Base-by-base conservation (phyloP, 139 green algal species). In the Chlamydomonas sphaeroides region DNA sequence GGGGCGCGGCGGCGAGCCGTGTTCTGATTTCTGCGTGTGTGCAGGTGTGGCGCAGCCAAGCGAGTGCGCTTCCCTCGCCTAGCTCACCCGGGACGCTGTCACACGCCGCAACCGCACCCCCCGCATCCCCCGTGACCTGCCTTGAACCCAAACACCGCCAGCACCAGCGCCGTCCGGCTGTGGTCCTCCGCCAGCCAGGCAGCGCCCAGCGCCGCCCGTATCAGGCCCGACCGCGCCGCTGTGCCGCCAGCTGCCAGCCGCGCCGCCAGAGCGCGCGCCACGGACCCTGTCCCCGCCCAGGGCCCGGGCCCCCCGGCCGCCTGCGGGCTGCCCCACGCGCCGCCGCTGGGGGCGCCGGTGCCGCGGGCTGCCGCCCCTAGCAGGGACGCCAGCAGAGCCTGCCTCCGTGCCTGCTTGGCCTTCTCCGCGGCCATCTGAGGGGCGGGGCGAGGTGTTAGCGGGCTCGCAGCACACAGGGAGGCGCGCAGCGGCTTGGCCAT, bases 111-210 rank as follows among this genome's bases (percentile, higher is more conserved):
- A n/a, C n/a, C n/a, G n/a, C n/a, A 28, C 20, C 53, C 17, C 53
- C 21, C 20, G 53, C 53, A 30, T 62, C 21, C 20, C 11, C 5
- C 5, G 53, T 62, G 53, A 10, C 86, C 0, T 67, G 93, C 94
- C 91, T 98, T 98, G 93, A 97, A 98, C 17, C 86, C 93, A 87
- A 98, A 98, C 26, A 98, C 93, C 2, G 90, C 87, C n/a, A 96
- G 83, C 35, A 98, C 95, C 63, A 98, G 89, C 1, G 90, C 87
- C 38, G 72, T 92, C 45, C 91, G 89, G 6, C 86, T 73, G 85
- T 97, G 89, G 70, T 97, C 94, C 10, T 90, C 82, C 28, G 89
- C 74, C 0, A 83, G 36, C 42, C 86, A 83, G 10, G 56, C 49
- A 0, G 80, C 86, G 5, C 66, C 73, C 78, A 94, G 68, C 86